Base-by-base conservation (phyloP, 75 land plant genomes). In the Cunninghamia lanceolata region DNA sequence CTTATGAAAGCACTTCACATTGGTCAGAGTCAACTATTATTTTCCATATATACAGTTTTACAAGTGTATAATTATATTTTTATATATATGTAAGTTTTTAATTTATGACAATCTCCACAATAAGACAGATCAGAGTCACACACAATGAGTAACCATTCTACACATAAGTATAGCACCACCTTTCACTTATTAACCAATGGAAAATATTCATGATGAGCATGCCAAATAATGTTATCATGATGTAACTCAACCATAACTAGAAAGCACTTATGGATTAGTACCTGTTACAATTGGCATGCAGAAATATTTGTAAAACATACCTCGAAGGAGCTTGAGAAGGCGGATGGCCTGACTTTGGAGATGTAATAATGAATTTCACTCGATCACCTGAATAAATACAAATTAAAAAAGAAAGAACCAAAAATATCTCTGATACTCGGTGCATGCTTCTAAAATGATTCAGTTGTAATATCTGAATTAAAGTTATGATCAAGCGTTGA, bases 321-420 rank as follows among this genome's bases (percentile, higher is more conserved):
- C 80, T 77, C 28, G 25, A 77, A 77, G 43, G 45, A 40, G n/a
- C 43, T 77, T 77, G 28, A 40, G 80, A 38, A 4, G 42, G 25
- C 2, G 80, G 80, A 21, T 39, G 28, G 42, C 43, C 45, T 39
- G 80, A 39, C 21, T 40, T 39, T 77, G 39, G 80, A 39, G 80
- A 28, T 35, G 28, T 40, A 25, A 39, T 40, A 21, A 77, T 42
- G 39, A 38, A 77, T 77, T 77, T 77, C 25, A 77, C 80, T 19
- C 80, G 80, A 40, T 77, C 80, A 77, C 80, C 80, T 77, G n/a
- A 63, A 25, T 40, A 77, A 77, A 39, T 16, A 38, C n/a, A 1
- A 21, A 39, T 0, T 77, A 8, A 39, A 19, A 8, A 38, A 19
- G n/a, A n/a, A n/a, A n/a, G n/a, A 40, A 39, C 25, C 2, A 21